Percentiles rank a stretch among this genome's conserved stretches.
These are phyloP conservation scores for Nevesoporus exiguus DNA, from an alignment of 768 basidiomycete genomes.

Conservation along the genomic window DNA sequence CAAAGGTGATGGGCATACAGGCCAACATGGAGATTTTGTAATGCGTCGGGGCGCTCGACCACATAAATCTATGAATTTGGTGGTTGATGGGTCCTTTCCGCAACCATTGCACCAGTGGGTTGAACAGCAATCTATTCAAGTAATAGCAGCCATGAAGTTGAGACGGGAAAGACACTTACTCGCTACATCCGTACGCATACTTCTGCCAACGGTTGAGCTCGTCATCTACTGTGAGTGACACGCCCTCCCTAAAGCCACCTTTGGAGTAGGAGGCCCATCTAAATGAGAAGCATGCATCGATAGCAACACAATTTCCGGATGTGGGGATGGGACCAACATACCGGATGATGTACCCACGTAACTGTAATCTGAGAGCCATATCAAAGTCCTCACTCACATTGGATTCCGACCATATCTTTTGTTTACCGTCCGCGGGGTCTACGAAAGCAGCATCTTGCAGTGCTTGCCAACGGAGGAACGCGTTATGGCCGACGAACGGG, in stretches of 20 bases:
- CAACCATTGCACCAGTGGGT: conserved; percentile 79
- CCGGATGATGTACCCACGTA: conserved; percentile 69
- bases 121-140: conserved; percentile 69
- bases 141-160: neutral
- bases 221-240: conserved; percentile 84
- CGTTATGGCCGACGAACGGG: conserved; percentile 85
- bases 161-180: conserved; percentile 39
- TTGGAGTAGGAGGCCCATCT: conserved; percentile 80
- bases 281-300: neutral
- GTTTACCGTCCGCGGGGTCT: conserved; percentile 49
- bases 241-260: conserved; percentile 88
- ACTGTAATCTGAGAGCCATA: conserved; percentile 60
- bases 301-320: conserved; percentile 1
- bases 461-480: conserved; percentile 87
- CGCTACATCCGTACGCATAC: conserved; percentile 65
- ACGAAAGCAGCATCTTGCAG: conserved; percentile 81
- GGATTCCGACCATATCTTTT: conserved; percentile 70
- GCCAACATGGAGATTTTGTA: conserved; percentile 70
- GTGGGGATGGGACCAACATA: conserved; percentile 6
- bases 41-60: conserved; percentile 74
- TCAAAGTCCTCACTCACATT: conserved; percentile 71
- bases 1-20: conserved; percentile 35
- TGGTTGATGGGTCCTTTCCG: conserved; percentile 77
- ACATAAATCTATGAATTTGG: conserved; percentile 72
- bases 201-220: conserved; percentile 94